Evolutionary conservation across 2,329 filamentous ascomycete genomes (phyloP).

Genomic region (Microthyrium microscopicum): DNA sequence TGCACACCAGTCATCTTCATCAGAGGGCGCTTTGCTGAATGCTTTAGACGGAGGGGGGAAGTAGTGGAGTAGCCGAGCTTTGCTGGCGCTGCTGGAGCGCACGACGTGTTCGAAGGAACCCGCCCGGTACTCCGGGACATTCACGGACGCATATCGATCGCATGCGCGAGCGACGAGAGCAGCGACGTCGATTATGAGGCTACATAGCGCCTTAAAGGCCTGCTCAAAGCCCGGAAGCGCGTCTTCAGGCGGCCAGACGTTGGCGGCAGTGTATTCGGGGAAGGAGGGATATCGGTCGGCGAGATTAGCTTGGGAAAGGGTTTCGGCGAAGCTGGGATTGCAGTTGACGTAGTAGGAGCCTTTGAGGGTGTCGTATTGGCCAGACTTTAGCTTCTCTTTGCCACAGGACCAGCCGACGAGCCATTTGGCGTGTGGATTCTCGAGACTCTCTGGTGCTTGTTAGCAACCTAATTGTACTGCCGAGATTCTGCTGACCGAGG

Average conservation of each 20-base stretch:
- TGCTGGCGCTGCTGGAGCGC: slow-evolving; percentile 68
- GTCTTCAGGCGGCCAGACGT: slow-evolving; percentile 63
- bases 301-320: slow-evolving; percentile 30
- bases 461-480: slow-evolving; percentile 1
- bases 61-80: slow-evolving; percentile 85
- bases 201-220: slow-evolving; percentile 60
- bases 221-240: slow-evolving; percentile 59
- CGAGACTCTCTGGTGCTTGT: slow-evolving; percentile 23
- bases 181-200: slow-evolving; percentile 75
- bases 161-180: slow-evolving; percentile 80
- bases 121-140: slow-evolving; percentile 58
- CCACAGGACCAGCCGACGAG: slow-evolving; percentile 62
- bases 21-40: slow-evolving; percentile 11
- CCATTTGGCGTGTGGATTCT: slow-evolving; percentile 38
- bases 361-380: slow-evolving; percentile 63
- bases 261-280: slow-evolving; percentile 76
- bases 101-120: slow-evolving; percentile 83
- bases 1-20: slow-evolving; percentile 89
- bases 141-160: slow-evolving; percentile 65
- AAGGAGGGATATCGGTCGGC: slow-evolving; percentile 44
- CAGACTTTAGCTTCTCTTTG: slow-evolving; percentile 65
- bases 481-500: slow-evolving; percentile 38
- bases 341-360: slow-evolving; percentile 76
- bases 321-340: slow-evolving; percentile 43
- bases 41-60: slow-evolving; percentile 31